Evolutionary conservation across 371 early-diverging fungal species (phyloP).

Genomic region (Rhizomucor miehei): DNA sequence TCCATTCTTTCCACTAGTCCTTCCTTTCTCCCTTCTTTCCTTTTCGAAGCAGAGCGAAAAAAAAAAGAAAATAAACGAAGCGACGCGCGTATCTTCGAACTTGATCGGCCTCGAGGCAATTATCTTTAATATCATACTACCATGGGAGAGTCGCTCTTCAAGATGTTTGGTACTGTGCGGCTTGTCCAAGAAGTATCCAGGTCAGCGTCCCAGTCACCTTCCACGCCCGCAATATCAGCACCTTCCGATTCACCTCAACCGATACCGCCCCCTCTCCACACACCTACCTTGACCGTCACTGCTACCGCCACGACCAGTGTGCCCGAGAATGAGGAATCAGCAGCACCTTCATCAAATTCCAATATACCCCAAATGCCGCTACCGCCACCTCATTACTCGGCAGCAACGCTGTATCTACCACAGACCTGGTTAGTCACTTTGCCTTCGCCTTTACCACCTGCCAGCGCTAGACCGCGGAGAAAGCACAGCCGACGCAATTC

Average conservation of each 20-base stretch:
- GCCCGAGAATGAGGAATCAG: neutral
- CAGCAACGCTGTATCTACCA: no score
- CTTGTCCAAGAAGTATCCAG: constrained; percentile 50
- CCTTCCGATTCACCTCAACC: neutral
- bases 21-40: constrained; percentile 6
- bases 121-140: neutral
- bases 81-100: neutral
- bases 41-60: no score
- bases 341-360: no score
- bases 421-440: no score
- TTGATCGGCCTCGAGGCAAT: neutral
- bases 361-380: no score
- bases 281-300: neutral
- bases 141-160: constrained; percentile 31
- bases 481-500: constrained; percentile 7
- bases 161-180: constrained; percentile 44
- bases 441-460: no score
- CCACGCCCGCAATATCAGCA: neutral
- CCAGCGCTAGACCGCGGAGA: constrained; percentile 3
- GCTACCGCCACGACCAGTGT: neutral
- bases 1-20: constrained; percentile 9
- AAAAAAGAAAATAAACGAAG: constrained; percentile 4
- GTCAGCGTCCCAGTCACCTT: constrained; percentile 17
- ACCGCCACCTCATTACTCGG: no score
- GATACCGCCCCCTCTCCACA: constrained; percentile 1